Evolutionary conservation across 768 basidiomycete species (phyloP).

Genomic region (Naganishia friedmannii): DNA sequence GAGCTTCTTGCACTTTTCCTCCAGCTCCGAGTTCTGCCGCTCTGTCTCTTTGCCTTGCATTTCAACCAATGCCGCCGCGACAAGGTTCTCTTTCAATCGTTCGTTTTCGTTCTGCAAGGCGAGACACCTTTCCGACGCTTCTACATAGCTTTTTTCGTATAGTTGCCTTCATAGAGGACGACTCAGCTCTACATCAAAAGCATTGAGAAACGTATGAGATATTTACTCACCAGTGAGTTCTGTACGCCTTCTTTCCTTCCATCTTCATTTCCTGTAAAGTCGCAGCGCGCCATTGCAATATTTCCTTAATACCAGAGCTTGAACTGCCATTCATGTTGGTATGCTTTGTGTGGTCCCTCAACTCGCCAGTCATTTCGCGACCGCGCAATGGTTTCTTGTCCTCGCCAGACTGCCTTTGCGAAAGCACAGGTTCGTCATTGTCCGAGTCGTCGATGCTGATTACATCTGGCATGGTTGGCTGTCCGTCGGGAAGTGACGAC

Average conservation of each 20-base stretch:
- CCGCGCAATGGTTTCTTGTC: neutral
- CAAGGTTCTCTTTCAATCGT: neutral
- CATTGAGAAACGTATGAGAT: neutral
- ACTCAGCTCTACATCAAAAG: neutral
- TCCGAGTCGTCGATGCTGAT: conserved; percentile 18
- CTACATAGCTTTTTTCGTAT: neutral
- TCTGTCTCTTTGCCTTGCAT: neutral
- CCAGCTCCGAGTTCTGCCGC: neutral
- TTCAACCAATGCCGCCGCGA: conserved; percentile 36
- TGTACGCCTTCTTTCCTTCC: neutral
- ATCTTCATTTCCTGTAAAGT: neutral
- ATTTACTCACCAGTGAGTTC: neutral
- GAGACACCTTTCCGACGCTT: neutral
- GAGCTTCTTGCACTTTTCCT: neutral
- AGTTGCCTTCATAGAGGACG: neutral
- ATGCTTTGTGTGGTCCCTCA: neutral
- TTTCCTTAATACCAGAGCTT: neutral
- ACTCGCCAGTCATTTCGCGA: neutral
- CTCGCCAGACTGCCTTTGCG: neutral
- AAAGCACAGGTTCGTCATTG: neutral
- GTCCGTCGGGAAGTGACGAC: neutral
- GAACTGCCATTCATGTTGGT: neutral
- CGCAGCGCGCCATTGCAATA: neutral
- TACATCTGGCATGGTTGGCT: neutral
- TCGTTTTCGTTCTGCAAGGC: conserved; percentile 1